These are phyloP conservation scores for Fagopyrum tataricum DNA, from an alignment of 148 eudicot species.

Conservation along the genomic window DNA sequence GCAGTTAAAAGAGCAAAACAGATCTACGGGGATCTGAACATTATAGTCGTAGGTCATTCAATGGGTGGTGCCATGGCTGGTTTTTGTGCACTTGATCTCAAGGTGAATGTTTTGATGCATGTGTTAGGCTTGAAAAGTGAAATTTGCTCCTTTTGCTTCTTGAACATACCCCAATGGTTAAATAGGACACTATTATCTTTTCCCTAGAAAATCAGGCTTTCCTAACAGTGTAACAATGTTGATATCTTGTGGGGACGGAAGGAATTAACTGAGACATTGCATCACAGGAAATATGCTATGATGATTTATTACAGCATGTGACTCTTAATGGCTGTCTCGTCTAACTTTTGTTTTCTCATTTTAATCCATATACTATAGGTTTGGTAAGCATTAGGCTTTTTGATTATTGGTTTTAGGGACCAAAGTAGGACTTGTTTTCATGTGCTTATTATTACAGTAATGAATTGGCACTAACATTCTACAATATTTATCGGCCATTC, in stretches of 20 bases:
- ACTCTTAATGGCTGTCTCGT: not conserved
- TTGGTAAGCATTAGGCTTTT: not conserved
- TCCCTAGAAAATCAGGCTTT: not conserved
- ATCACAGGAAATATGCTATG: not conserved
- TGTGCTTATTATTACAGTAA: not conserved
- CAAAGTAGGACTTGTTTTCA: not conserved
- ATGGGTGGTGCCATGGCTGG: slow-evolving; percentile 99
- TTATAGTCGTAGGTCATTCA: slow-evolving; percentile 85
- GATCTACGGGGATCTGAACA: slow-evolving; percentile 47
- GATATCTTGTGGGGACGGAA: not conserved
- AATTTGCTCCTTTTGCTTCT: not conserved
- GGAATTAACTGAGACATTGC: not conserved
- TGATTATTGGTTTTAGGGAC: not conserved
- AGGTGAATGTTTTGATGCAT: slow-evolving; percentile 29
- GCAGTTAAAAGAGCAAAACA: slow-evolving; percentile 57
- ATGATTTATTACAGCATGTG: not conserved
- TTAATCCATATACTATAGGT: not conserved
- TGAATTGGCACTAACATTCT: not conserved
- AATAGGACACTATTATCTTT: not conserved
- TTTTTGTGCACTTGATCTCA: slow-evolving; percentile 84
- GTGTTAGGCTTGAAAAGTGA: not conserved
- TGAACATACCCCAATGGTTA: not conserved
- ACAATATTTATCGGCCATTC: not conserved
- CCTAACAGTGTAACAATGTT: not conserved
- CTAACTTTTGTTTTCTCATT: not conserved